phyloP scores from a whole-genome alignment of 495 filamentous ascomycete genomes.

The Penicillium herquei region DNA sequence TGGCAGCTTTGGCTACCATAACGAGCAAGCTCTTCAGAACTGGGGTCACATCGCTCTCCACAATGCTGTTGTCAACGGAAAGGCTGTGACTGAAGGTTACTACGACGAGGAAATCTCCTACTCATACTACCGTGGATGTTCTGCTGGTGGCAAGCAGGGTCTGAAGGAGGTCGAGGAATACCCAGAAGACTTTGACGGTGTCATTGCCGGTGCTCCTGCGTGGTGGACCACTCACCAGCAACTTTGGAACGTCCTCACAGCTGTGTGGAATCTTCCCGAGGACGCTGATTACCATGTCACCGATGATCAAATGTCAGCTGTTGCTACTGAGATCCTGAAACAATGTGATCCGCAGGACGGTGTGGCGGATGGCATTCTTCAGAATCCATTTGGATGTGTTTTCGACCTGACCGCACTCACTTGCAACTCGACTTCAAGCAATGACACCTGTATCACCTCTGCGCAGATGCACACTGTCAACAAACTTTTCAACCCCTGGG shows the following conservation, averaged over 20 bases:
- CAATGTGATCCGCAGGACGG: neutral
- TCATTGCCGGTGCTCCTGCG: neutral
- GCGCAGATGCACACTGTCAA: neutral
- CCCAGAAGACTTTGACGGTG: neutral
- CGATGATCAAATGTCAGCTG: neutral
- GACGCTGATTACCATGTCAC: neutral
- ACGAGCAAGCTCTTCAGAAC: neutral
- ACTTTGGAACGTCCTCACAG: neutral
- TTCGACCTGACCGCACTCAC: neutral
- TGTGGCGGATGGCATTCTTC: neutral
- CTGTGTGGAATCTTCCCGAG: neutral
- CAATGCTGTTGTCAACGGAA: neutral
- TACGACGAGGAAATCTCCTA: neutral
- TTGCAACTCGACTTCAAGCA: neutral
- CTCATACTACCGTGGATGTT: neutral
- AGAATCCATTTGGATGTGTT: neutral
- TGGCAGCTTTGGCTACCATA: neutral
- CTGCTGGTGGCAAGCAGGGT: neutral
- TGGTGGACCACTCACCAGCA: neutral
- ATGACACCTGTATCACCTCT: neutral
- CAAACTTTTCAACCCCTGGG: neutral
- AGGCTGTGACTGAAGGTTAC: neutral
- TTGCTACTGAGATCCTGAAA: neutral
- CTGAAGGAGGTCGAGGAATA: neutral
- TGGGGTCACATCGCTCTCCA: neutral